phyloP scores from a whole-genome alignment of 2,329 filamentous ascomycete genomes.

The Ophiosphaerella herpotricha region DNA sequence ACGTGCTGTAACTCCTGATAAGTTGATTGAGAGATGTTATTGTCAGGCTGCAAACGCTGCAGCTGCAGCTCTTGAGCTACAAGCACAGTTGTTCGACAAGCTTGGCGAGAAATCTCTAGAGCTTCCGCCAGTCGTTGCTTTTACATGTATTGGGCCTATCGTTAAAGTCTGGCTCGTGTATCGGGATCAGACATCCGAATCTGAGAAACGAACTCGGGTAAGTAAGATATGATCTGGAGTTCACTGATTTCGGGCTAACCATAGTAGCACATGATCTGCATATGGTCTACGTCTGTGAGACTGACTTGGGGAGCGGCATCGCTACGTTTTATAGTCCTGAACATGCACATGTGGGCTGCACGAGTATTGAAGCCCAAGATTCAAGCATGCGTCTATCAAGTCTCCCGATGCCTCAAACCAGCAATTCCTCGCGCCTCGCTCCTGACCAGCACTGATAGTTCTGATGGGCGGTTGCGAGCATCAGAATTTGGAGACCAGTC shows the following conservation, averaged over 20 bases:
- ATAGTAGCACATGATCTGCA: slow-evolving; percentile 9
- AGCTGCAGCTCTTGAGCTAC: slow-evolving; percentile 11
- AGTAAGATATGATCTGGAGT: not conserved
- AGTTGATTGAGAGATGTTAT: slow-evolving; percentile 6
- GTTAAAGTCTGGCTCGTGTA: slow-evolving; percentile 16
- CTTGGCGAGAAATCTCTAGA: not conserved
- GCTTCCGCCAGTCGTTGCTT: slow-evolving; percentile 6
- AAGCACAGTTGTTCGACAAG: slow-evolving; percentile 5
- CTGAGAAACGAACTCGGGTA: not conserved
- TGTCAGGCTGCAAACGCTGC: slow-evolving; percentile 14
- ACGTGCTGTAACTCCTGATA: not conserved
- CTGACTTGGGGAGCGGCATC: slow-evolving; percentile 8
- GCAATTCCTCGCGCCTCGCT: not conserved
- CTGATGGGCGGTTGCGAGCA: too few species aligned
- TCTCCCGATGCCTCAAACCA: not conserved
- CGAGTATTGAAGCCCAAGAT: slow-evolving; percentile 8
- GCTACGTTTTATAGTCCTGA: slow-evolving; percentile 8
- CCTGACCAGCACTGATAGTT: too few species aligned
- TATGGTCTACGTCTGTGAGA: slow-evolving; percentile 9
- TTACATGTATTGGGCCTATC: slow-evolving; percentile 11
- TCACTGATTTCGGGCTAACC: slow-evolving; percentile 1
- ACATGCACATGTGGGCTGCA: slow-evolving; percentile 16
- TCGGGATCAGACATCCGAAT: not conserved
- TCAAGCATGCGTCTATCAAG: slow-evolving; percentile 4
- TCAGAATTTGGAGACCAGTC: too few species aligned